Conservation (phyloP, 108 stramenopile genomes). For the Cyclotella sp. region DNA sequence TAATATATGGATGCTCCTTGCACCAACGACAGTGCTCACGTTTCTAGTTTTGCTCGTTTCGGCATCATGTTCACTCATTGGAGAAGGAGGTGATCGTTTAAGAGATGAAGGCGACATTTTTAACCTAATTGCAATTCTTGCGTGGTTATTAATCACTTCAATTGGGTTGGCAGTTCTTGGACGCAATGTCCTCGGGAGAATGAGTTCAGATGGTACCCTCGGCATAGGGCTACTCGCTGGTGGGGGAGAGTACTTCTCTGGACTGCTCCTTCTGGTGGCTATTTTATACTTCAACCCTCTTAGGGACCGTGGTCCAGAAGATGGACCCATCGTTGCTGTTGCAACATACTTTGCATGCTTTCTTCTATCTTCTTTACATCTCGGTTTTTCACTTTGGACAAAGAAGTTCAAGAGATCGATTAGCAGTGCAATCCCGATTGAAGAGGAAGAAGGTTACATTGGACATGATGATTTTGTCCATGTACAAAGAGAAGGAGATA, state of each 20-base stretch:
- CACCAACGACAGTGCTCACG: conserved; percentile 10
- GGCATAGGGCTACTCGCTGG: conserved; percentile 20
- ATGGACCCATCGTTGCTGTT: conserved; percentile 7
- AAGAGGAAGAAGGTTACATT: conserved; percentile 10
- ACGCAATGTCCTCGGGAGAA: not conserved
- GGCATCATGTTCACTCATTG: not conserved
- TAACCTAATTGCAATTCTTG: conserved; percentile 19
- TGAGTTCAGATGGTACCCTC: conserved; percentile 16
- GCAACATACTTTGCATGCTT: conserved; percentile 12
- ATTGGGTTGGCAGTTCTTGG: conserved; percentile 1
- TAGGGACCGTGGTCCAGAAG: not conserved
- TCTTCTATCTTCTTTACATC: conserved; percentile 8
- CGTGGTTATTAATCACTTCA: conserved; percentile 11
- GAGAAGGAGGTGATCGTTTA: conserved; percentile 12
- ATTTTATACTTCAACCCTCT: conserved; percentile 20
- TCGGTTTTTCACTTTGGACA: conserved; percentile 13
- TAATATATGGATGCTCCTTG: conserved; percentile 18
- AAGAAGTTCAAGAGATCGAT: conserved; percentile 26
- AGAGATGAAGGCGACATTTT: conserved; percentile 19
- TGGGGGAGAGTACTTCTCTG: conserved; percentile 15
- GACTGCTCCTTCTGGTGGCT: conserved; percentile 19
- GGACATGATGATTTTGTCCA: conserved; percentile 17
- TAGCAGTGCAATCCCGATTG: conserved; percentile 11
- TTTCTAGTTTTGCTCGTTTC: conserved; percentile 11
- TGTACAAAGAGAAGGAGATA: conserved; percentile 12